Conservation (phyloP, 2,329 filamentous ascomycete genomes). For the Monilinia laxa region DNA sequence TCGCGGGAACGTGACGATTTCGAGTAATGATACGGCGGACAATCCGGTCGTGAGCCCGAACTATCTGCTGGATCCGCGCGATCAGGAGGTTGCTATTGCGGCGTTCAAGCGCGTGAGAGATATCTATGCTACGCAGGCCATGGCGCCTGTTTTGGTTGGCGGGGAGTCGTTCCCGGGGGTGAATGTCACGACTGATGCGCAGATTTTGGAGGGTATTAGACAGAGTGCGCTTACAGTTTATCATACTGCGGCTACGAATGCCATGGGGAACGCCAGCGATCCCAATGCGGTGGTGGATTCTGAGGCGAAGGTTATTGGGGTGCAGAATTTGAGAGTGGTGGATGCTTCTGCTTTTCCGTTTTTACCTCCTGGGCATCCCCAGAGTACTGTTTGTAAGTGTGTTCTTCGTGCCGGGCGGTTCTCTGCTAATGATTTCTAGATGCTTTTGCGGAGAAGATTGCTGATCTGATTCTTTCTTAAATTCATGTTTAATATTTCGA, state of each 20-base stretch:
- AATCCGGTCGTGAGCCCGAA: constrained; percentile 46
- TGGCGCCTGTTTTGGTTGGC: not conserved
- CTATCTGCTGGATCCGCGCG: constrained; percentile 46
- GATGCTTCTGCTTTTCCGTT: constrained; percentile 32
- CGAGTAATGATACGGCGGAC: constrained; percentile 39
- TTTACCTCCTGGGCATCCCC: constrained; percentile 44
- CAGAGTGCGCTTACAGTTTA: not conserved
- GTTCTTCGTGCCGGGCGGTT: no score
- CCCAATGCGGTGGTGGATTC: constrained; percentile 37
- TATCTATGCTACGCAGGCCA: constrained; percentile 4
- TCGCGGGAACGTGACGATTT: constrained; percentile 43
- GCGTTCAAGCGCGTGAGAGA: constrained; percentile 46
- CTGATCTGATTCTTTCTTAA: not conserved
- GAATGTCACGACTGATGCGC: constrained; percentile 23
- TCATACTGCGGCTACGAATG: not conserved
- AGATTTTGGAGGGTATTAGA: constrained; percentile 29
- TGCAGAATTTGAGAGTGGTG: constrained; percentile 27
- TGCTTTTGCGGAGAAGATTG: constrained; percentile 18
- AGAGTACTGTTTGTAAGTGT: constrained; percentile 16
- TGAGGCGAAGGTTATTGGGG: constrained; percentile 28
- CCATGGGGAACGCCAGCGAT: constrained; percentile 51
- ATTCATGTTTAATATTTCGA: no score
- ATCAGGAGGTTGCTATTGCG: constrained; percentile 47
- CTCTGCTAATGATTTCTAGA: not conserved
- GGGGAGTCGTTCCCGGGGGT: not conserved